A percentile compares a stretch with the other conserved stretches of the same genome.
Conservation (phyloP, 768 basidiomycete species). For the Cubamyces sp. region DNA sequence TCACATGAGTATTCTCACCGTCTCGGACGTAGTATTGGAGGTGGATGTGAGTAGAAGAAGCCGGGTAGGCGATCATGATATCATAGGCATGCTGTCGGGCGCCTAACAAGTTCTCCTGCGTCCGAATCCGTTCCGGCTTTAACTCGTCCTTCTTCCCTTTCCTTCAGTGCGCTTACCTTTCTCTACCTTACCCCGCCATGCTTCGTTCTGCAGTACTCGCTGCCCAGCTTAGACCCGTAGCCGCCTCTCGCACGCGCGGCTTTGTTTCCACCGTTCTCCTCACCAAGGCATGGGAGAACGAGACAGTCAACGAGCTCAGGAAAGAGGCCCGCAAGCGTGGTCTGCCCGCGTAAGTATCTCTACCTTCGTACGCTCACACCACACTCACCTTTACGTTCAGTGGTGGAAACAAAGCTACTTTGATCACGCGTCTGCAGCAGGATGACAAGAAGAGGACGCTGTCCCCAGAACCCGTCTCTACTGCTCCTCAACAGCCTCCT, state of each 20-base stretch:
- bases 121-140: constrained; percentile 12
- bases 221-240: constrained; percentile 29
- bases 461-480: constrained; percentile 18
- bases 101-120: constrained; percentile 2
- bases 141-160: background rate
- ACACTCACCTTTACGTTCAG: constrained; percentile 38
- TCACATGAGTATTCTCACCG: too few species aligned
- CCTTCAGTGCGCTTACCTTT: background rate
- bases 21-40: too few species aligned
- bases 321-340: constrained; percentile 60
- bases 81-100: constrained; percentile 10
- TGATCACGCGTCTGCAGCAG: constrained; percentile 58
- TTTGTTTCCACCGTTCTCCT: constrained; percentile 62
- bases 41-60: too few species aligned
- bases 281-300: constrained; percentile 57
- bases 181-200: constrained; percentile 28
- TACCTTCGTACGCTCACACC: constrained; percentile 8
- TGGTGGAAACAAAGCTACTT: constrained; percentile 59
- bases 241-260: constrained; percentile 33
- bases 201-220: constrained; percentile 30
- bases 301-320: constrained; percentile 52
- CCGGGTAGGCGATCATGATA: constrained; percentile 4
- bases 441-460: constrained; percentile 43
- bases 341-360: constrained; percentile 50
- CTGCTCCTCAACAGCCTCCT: constrained; percentile 17